A percentile compares a stretch with the other conserved stretches of the same genome.
Evolutionary conservation across 2,329 filamentous ascomycete species (phyloP).

Genomic region (Cladosporium sp.): DNA sequence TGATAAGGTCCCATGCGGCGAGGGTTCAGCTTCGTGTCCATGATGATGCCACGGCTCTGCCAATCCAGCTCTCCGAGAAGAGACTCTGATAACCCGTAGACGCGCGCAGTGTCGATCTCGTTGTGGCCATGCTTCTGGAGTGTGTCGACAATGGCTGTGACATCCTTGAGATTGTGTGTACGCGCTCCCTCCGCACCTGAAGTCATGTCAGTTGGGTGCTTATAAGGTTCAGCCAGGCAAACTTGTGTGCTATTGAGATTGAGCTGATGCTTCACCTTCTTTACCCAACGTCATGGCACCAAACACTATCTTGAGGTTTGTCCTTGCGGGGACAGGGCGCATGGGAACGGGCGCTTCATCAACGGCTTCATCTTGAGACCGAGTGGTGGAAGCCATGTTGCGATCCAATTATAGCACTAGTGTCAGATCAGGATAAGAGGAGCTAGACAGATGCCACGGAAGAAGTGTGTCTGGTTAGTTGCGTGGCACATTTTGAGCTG

Average conservation of each 20-base stretch:
- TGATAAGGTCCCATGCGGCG: conserved; percentile 52
- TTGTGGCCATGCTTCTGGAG: conserved; percentile 72
- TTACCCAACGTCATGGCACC: not conserved
- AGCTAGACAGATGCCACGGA: too few species aligned
- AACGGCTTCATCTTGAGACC: not conserved
- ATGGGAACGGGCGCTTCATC: not conserved
- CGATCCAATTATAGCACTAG: too few species aligned
- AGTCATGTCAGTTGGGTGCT: not conserved
- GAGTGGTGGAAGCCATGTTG: not conserved
- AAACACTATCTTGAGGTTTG: not conserved
- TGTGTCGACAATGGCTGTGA: conserved; percentile 64
- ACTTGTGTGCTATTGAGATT: too few species aligned
- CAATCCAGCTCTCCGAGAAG: conserved; percentile 69
- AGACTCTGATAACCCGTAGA: conserved; percentile 71
- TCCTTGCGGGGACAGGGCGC: not conserved
- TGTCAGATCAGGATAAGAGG: too few species aligned
- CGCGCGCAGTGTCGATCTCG: conserved; percentile 74
- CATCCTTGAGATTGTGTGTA: conserved; percentile 62
- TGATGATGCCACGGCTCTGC: conserved; percentile 68
- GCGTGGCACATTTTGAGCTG: too few species aligned
- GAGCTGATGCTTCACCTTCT: not conserved
- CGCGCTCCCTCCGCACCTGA: conserved; percentile 52
- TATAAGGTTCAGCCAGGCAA: too few species aligned
- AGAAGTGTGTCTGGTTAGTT: too few species aligned
- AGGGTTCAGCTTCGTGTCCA: conserved; percentile 67